Evolutionary conservation across 2,329 filamentous ascomycete genomes (phyloP), one percentile per base, ranked within the genome.

Genomic region (Leptosphaerulina australis): DNA sequence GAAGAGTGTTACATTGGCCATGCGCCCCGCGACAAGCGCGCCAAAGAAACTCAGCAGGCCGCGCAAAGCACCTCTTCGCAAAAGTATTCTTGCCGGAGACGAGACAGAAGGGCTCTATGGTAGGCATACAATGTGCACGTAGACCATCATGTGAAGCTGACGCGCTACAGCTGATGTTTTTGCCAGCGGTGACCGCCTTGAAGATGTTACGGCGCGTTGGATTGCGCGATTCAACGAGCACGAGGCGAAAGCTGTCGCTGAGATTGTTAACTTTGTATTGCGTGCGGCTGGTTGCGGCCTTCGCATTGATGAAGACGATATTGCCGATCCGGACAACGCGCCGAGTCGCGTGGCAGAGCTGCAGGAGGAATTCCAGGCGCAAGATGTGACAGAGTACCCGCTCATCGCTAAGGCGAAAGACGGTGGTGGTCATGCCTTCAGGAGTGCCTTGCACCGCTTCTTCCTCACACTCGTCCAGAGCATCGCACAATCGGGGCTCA

Each of bases 341-440:
- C 84, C 89, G 14, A 86, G 85, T 66, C 86, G 86, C 66, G 77
- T 99, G 35, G 80, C 82, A 17, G 92, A 97, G 63, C 79, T 99
- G n/a, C 90, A 97, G 72, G 87, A 89, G 55, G 85, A 92, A 55
- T 96, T 92, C 68, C 88, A 94, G 72, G 85, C 88, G 78, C 83
- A 88, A 80, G 85, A 88, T 69, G 87, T 93, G 39, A 88, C 88
- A 24, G 94, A 97, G 38, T 99, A 99, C 66, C 94, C 94, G 29
- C 82, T 99, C 34, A 88, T 96, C 50, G 88, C 91, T 12, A 92
- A 87, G 74, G 82, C 86, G 29, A 92, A 87, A 74, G 82, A 86
- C 35, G 93, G 88, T 71, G 85, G 85, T 50, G 88, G 84, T 56
- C 83, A 84, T 58, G 83, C 87, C 20, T 97, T 97, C 75, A 88